Base-by-base conservation (phyloP, 345 rosid genomes). In the Clarkia xantiana region DNA sequence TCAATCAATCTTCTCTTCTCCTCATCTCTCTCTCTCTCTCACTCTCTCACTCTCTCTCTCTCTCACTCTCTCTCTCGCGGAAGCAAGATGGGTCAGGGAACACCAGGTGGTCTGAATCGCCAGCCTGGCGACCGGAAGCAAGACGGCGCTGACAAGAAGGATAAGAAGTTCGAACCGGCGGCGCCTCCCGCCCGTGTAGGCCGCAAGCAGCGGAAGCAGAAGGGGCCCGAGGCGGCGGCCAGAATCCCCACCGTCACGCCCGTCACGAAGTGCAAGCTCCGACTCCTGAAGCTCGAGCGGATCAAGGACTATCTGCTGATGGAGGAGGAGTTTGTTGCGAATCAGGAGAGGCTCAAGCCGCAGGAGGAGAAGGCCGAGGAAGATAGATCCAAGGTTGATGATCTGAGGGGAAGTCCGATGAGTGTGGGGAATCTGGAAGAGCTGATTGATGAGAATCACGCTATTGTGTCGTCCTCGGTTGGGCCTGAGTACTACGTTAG, bases 291-390 rank as follows among this genome's bases (percentile, higher is more conserved):
- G 64, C 59, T 84, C 59, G 99, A 87, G 67, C 75, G 95, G 58
- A 72, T 82, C 62, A 93, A 93, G 67, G 99, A 84, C 52, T 87
- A 84, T 56, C 62, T 93, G 53, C 47, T 87, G 54, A 87, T 93
- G 96, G 96, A 87, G 70, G 99, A 91, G 47, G 96, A 84, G 78
- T 87, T 86, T 44, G 99, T 91, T 3, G 69, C 94, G 55, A 86
- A 82, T 53, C 96, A 87, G 66, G 96, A 87, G 71, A 62, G 90
- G 36, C 57, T 86, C 55, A 91, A 91, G 67, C 99, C 94, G 22
- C 95, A 82, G 68, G 96, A 91, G 55, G 96, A 91, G 76, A 87
- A 82, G 67, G 94, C 90, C 6, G 95, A 91, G 72, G 96, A 84
- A 62, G 96, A 87, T 52, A 74, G 94, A 54, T 87, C 95, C 23